Percentiles rank a stretch among this genome's conserved stretches.
phyloP scores from a whole-genome alignment of 306 rosid genomes.

The Morella rubra region DNA sequence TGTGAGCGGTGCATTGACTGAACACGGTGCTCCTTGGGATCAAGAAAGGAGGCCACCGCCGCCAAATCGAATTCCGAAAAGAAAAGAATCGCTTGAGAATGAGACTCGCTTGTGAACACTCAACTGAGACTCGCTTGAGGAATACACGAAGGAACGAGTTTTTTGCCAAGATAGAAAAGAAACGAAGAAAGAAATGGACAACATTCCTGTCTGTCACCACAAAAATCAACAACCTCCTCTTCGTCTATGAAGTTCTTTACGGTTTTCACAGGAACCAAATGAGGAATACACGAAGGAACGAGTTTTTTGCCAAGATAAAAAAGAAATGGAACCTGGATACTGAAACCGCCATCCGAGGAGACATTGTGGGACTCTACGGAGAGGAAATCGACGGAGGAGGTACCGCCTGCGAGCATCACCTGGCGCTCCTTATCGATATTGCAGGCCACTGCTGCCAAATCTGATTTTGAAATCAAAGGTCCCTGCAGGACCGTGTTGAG shows the following conservation, averaged over 20 bases:
- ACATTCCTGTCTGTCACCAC: not conserved
- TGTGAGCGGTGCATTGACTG: too few species aligned
- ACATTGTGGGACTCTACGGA: constrained; percentile 86
- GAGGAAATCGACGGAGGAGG: constrained; percentile 66
- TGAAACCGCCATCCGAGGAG: constrained; percentile 93
- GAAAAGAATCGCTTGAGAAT: constrained; percentile 36
- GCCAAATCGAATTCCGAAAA: constrained; percentile 18
- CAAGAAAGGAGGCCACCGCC: too few species aligned
- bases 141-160: not conserved
- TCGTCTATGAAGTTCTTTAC: not conserved
- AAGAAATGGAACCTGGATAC: constrained; percentile 69
- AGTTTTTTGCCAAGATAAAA: not conserved
- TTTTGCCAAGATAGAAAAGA: not conserved
- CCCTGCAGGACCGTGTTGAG: constrained; percentile 90
- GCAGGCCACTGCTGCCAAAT: constrained; percentile 89
- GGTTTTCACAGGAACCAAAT: not conserved
- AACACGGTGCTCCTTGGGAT: too few species aligned
- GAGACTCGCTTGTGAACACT: too few species aligned
- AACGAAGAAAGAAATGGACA: not conserved
- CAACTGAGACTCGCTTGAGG: too few species aligned
- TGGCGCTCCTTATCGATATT: constrained; percentile 94
- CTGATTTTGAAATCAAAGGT: constrained; percentile 91
- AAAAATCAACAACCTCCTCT: not conserved
- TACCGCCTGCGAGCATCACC: constrained; percentile 60
- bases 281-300: not conserved